Base-by-base conservation (phyloP, 2,329 filamentous ascomycete species). In the Xenoacremonium recifei region DNA sequence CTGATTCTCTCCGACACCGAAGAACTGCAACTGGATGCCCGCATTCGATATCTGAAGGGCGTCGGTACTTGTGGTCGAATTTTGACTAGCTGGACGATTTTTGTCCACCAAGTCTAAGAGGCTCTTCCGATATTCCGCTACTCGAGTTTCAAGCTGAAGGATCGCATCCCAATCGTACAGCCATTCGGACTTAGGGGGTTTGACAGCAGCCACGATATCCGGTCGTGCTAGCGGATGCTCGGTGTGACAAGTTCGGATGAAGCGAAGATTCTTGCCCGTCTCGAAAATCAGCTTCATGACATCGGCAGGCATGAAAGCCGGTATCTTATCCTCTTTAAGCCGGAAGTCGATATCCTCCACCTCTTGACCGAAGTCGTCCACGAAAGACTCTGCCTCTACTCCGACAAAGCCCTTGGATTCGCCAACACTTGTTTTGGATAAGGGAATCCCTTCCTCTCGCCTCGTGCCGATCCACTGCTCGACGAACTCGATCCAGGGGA, bases 401-500 rank as follows among this genome's bases (percentile, higher is more conserved):
- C 74, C 78, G 48, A 87, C 73, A 53, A 88, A 87, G 18, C 77
- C 73, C 51, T 77, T 80, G 42, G 62, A 70, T 27, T 65, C 60
- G 15, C 71, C 69, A 3, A 66, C 34, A 25, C 59, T 59, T 39
- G 70, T 58, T 56, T 73, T 82, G 5, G 72, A 71, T 21, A 82
- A 54, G 1, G 73, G 73, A 10, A 78, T 65, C 1, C 79, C 77
- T 25, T 73, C 67, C 50, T 86, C 82, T 3, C 71, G 67, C 45
- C 71, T 75, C 10, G 88, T 75, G 0, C 89, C 89, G 45, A 91
- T 80, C 87, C 88, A 93, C 55, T 84, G 80, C 50, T 85, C 77
- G 6, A 86, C 70, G 38, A 84, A 76, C 39, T 82, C 75, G 7
- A 87, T 67, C 79, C 84, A 90, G 1, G 85, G 85, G 20, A 67